Percentiles rank a stretch among this genome's conserved stretches.
phyloP scores from a whole-genome alignment of 768 basidiomycete species.

The Gloeophyllum trabeum region DNA sequence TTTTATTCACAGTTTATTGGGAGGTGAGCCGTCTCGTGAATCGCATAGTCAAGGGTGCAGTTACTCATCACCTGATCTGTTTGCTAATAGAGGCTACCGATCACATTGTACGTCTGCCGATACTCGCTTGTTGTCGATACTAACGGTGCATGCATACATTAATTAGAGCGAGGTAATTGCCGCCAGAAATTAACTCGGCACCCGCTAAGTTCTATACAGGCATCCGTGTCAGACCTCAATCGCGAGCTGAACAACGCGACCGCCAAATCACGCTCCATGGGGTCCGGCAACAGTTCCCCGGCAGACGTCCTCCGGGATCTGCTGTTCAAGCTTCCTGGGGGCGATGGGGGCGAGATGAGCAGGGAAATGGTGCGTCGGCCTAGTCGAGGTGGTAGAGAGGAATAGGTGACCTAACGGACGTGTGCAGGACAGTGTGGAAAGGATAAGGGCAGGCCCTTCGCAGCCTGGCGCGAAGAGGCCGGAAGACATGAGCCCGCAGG shows the following conservation, averaged over 20 bases:
- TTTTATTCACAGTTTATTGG: conserved; percentile 68
- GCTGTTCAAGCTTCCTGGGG: conserved; percentile 52
- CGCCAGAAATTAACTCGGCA: too few relatives aligned
- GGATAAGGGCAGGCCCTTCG: conserved; percentile 44
- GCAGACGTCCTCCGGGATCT: conserved; percentile 46
- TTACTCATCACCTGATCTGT: not conserved
- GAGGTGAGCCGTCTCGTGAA: conserved; percentile 33
- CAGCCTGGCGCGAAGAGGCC: conserved; percentile 58
- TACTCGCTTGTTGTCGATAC: too few relatives aligned
- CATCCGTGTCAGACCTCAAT: conserved; percentile 83
- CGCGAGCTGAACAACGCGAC: conserved; percentile 64
- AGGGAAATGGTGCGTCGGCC: conserved; percentile 37
- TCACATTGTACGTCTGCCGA: conserved; percentile 38
- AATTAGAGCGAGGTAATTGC: too few relatives aligned
- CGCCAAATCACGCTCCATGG: conserved; percentile 27
- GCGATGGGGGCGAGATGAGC: conserved; percentile 47
- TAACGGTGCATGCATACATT: too few relatives aligned
- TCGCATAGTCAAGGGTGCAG: not conserved
- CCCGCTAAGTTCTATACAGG: conserved; percentile 31
- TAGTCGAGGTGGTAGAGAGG: not conserved
- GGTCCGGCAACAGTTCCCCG: conserved; percentile 22
- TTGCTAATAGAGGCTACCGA: conserved; percentile 41
- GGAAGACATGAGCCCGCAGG: conserved; percentile 80
- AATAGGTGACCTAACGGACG: not conserved
- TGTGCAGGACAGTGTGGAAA: conserved; percentile 43